These are phyloP conservation scores for Tetraselmis chui DNA, from an alignment of 139 green algal species.

Conservation along the genomic window DNA sequence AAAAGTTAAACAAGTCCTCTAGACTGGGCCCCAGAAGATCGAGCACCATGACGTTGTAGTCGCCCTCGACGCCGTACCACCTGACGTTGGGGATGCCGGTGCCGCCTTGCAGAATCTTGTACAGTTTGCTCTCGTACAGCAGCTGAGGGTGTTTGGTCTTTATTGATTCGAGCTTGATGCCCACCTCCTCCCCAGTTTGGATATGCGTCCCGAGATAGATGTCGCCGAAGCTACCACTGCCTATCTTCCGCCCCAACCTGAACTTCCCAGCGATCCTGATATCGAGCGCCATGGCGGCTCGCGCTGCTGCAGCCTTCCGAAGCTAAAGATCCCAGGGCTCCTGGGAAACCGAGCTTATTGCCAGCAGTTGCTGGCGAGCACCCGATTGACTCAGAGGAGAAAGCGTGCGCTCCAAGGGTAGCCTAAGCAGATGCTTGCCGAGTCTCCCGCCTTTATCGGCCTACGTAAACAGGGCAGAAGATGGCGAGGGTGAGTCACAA, in stretches of 20 bases:
- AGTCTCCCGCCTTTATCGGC: no score
- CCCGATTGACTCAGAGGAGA: no score
- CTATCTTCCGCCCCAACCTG: conserved; percentile 69
- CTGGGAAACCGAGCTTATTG: no score
- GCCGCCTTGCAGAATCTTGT: conserved; percentile 90
- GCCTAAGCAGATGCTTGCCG: no score
- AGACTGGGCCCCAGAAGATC: conserved; percentile 93
- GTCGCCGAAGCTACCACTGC: conserved; percentile 74
- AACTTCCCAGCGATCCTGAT: conserved; percentile 58
- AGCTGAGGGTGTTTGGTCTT: conserved; percentile 89
- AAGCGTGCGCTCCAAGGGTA: no score
- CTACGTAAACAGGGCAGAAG: no score
- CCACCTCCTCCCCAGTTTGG: conserved; percentile 96
- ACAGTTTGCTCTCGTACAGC: conserved; percentile 91
- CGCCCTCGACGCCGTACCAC: conserved; percentile 98
- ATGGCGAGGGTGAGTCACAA: no score
- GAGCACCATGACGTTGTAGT: conserved; percentile 99
- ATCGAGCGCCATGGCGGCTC: conserved; percentile 23
- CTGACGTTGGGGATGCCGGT: conserved; percentile 96
- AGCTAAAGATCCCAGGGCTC: no score
- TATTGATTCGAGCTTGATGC: conserved; percentile 93
- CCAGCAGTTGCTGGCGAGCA: no score
- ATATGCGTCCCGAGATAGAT: conserved; percentile 93
- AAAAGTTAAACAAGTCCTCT: conserved; percentile 99
- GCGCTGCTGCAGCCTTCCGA: no score